These are phyloP conservation scores for Hypericum perforatum DNA, from an alignment of 345 rosid genomes.

Conservation along the genomic window DNA sequence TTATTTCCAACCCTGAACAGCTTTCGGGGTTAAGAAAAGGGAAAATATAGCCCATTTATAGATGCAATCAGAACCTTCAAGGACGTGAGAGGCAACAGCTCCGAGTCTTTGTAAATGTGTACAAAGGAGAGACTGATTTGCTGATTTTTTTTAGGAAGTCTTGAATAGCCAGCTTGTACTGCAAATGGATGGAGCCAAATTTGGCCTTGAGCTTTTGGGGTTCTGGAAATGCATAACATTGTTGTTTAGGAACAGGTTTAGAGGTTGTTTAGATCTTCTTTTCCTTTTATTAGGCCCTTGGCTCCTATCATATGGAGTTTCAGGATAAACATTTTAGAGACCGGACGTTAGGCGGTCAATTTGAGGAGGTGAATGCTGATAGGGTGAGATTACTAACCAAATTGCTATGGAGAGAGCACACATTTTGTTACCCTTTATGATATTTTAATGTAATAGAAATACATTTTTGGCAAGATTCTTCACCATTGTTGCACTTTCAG, in stretches of 20 bases:
- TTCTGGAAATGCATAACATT: constrained; percentile 13
- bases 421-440: constrained; percentile 10
- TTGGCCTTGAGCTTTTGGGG: constrained; percentile 15
- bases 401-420: constrained; percentile 10
- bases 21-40: constrained; percentile 7
- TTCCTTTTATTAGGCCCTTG: constrained; percentile 3
- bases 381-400: constrained; percentile 15
- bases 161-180: constrained; percentile 10
- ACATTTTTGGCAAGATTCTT: constrained; percentile 14
- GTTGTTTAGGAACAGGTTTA: constrained; percentile 9
- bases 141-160: constrained; percentile 23
- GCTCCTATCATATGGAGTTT: constrained; percentile 20
- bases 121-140: constrained; percentile 33
- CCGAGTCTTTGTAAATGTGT: constrained; percentile 33
- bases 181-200: constrained; percentile 16
- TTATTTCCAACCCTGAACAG: not conserved
- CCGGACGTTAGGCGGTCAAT: constrained; percentile 22
- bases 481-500: constrained; percentile 6
- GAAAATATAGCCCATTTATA: not conserved
- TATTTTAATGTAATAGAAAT: constrained; percentile 16
- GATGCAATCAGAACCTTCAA: constrained; percentile 15
- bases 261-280: constrained; percentile 13
- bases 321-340: constrained; percentile 17
- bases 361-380: constrained; percentile 29
- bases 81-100: constrained; percentile 12